These are phyloP conservation scores for Mycena kentingensis DNA, from an alignment of 768 basidiomycete genomes.

Conservation along the genomic window DNA sequence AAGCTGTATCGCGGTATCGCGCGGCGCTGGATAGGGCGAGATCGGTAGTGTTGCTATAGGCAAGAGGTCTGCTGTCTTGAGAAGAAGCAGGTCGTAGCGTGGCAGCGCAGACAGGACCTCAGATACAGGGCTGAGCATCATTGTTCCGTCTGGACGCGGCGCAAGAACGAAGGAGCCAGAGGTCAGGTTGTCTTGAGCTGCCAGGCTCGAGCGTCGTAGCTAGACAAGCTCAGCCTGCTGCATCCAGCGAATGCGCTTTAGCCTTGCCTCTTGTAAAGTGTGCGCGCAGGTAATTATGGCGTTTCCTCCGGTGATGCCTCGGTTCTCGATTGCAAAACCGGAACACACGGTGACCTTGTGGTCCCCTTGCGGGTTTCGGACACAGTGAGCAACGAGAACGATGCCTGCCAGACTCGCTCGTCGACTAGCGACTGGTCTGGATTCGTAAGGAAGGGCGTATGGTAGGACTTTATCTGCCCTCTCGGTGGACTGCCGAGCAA, in stretches of 20 bases:
- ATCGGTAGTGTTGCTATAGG: conserved; percentile 53
- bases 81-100: conserved; percentile 56
- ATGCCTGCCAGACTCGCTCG: conserved; percentile 35
- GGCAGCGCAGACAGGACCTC: conserved; percentile 58
- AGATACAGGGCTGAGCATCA: conserved; percentile 42
- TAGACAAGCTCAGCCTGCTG: conserved; percentile 18
- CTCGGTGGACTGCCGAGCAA: conserved; percentile 47
- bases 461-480: conserved; percentile 45
- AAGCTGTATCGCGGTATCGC: conserved; percentile 47
- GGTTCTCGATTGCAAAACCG: conserved; percentile 53
- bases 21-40: conserved; percentile 60
- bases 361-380: conserved; percentile 32
- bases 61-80: conserved; percentile 32
- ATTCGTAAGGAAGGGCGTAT: conserved; percentile 50
- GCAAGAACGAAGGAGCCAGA: conserved; percentile 40
- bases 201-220: conserved; percentile 39
- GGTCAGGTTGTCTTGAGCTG: conserved; percentile 19
- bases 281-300: conserved; percentile 59
- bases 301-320: conserved; percentile 26
- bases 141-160: conserved; percentile 36
- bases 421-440: conserved; percentile 40
- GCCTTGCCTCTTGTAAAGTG: conserved; percentile 59
- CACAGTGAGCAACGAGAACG: conserved; percentile 56
- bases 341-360: conserved; percentile 55
- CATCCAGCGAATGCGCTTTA: background rate